Evolutionary conservation across 2,329 filamentous ascomycete genomes (phyloP), one percentile per base, ranked within the genome.

Genomic region (Aspergillus flavus): DNA sequence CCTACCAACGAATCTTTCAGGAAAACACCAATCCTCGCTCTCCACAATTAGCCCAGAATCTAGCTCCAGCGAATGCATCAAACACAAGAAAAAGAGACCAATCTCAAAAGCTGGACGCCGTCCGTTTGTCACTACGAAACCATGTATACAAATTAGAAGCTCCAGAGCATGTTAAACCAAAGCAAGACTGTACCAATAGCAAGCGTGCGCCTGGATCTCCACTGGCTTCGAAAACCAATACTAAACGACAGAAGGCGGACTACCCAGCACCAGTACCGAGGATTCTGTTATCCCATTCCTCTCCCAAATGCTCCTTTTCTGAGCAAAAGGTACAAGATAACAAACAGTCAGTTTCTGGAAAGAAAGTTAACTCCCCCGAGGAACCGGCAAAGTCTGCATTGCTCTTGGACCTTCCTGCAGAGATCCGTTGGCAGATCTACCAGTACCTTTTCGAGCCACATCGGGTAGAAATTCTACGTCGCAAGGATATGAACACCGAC

Each of bases 401-500:
- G 61, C 91, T 93, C 74, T 82, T 93, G 62, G 80, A 85, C 34
- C 80, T 94, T 1, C 91, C 91, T 0, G 83, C 86, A 0, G 91
- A 94, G 72, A 76, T 94, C 34, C 88, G 91, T 9, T 80, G 90
- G 63, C 86, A 87, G 69, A 85, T 94, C 14, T 93, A 93, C 73
- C 83, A 82, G 45, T 81, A 87, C 68, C 83, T 88, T 66, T 89
- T 92, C 66, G 76, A 81, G 5, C 59, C 57, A 12, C 62, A 63
- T 45, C 65, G 69, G 19, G 66, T 71, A 26, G 64, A 68, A 21
- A 66, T 72, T 36, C 2, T 66, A 21, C 68, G 66, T 56, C 81
- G 83, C 21, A 75, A 66, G 39, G 63, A 77, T 30, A 83, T 85
- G 28, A 73, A 79, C 21, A 84, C 89, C 1, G 76, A 92, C 70